These are phyloP conservation scores for Corinectria fuckeliana DNA, from an alignment of 2,329 filamentous ascomycete genomes.

Conservation along the genomic window DNA sequence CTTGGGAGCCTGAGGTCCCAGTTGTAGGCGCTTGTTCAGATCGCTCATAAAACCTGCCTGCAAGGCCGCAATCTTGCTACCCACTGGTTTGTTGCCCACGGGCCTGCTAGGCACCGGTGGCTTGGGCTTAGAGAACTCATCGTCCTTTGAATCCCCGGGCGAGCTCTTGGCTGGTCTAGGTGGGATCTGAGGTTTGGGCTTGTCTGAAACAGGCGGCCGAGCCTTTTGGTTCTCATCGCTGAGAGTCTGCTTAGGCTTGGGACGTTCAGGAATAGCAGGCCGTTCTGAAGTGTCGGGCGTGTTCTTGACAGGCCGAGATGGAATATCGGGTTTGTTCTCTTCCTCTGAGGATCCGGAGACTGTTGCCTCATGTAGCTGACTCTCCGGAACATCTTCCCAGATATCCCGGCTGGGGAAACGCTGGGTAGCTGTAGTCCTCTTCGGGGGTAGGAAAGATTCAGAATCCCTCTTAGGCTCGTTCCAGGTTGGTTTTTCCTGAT, in stretches of 20 bases:
- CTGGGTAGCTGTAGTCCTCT: constrained; percentile 64
- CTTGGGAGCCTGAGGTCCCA: constrained; percentile 83
- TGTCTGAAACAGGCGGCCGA: constrained; percentile 55
- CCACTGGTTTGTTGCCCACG: constrained; percentile 77
- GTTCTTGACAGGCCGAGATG: constrained; percentile 47
- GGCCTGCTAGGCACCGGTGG: constrained; percentile 79
- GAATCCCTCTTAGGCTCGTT: constrained; percentile 53
- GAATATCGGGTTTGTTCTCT: constrained; percentile 40
- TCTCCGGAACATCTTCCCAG: constrained; percentile 93
- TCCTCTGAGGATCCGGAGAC: constrained; percentile 53
- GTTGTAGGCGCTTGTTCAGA: constrained; percentile 84
- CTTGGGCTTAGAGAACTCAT: constrained; percentile 71
- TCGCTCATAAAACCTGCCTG: constrained; percentile 94
- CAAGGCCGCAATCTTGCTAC: constrained; percentile 87
- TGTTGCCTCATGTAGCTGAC: constrained; percentile 78
- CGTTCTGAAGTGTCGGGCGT: constrained; percentile 46
- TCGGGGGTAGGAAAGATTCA: constrained; percentile 52
- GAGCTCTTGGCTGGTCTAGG: constrained; percentile 63
- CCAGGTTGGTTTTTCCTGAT: constrained; percentile 52
- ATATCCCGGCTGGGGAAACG: constrained; percentile 92
- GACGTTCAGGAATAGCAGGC: constrained; percentile 57
- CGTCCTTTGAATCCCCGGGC: constrained; percentile 49
- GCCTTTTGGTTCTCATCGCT: constrained; percentile 46
- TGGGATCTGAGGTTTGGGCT: constrained; percentile 67
- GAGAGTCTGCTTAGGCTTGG: constrained; percentile 56